These are phyloP conservation scores for Wakefieldia striispora DNA, from an alignment of 768 basidiomycete species.

Conservation along the genomic window DNA sequence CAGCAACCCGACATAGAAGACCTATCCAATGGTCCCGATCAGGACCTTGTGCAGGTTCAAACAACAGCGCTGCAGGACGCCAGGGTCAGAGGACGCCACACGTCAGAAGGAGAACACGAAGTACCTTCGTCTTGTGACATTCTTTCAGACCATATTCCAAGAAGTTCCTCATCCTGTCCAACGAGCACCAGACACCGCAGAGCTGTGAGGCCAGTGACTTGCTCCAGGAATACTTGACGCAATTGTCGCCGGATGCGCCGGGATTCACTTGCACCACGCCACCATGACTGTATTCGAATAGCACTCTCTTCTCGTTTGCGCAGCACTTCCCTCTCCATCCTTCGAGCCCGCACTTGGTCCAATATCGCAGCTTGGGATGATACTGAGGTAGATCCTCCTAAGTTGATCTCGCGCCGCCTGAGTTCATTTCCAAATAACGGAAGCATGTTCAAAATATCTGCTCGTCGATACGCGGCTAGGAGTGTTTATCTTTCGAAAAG, in stretches of 20 bases:
- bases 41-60: slow-evolving; percentile 36
- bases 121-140: slow-evolving; percentile 21
- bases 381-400: slow-evolving; percentile 60
- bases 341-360: slow-evolving; percentile 56
- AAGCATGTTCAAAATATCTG: slow-evolving; percentile 26
- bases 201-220: slow-evolving; percentile 53
- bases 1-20: slow-evolving; percentile 48
- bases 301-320: slow-evolving; percentile 60
- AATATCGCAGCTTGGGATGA: slow-evolving; percentile 57
- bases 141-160: slow-evolving; percentile 33
- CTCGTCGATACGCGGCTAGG: background rate
- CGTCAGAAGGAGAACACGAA: background rate
- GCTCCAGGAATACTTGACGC: slow-evolving; percentile 46
- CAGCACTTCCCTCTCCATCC: slow-evolving; percentile 55
- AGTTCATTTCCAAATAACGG: slow-evolving; percentile 52
- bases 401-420: slow-evolving; percentile 64
- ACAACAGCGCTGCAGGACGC: slow-evolving; percentile 36
- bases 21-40: slow-evolving; percentile 56
- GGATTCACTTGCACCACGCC: slow-evolving; percentile 51
- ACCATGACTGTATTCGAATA: slow-evolving; percentile 64
- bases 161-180: slow-evolving; percentile 37
- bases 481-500: background rate
- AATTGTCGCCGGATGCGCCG: slow-evolving; percentile 44
- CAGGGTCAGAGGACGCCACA: slow-evolving; percentile 1
- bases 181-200: slow-evolving; percentile 66